phyloP scores from a whole-genome alignment of 2,329 filamentous ascomycete species.

The Neopestalotiopsis rosae region DNA sequence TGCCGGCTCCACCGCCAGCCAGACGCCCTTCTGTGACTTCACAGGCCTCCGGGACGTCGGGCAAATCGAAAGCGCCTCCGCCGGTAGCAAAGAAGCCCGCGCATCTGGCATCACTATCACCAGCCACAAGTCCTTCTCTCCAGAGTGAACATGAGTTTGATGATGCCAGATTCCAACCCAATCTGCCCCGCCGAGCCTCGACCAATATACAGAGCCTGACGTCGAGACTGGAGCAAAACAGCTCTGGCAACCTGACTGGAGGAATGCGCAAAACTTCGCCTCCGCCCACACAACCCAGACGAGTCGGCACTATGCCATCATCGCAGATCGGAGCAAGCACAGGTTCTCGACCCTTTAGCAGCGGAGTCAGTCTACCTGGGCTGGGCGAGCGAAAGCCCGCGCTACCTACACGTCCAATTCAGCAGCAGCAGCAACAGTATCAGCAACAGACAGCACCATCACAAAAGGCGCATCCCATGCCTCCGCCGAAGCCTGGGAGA shows the following conservation, averaged over 20 bases:
- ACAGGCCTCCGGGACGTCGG: slow-evolving; percentile 25
- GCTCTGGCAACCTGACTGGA: slow-evolving; percentile 30
- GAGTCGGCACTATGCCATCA: slow-evolving; percentile 10
- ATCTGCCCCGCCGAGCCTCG: slow-evolving; percentile 31
- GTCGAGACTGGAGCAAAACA: slow-evolving; percentile 33
- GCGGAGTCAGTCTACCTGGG: slow-evolving; percentile 33
- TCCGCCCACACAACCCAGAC: slow-evolving; percentile 18
- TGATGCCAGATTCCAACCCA: slow-evolving; percentile 30
- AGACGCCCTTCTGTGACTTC: slow-evolving; percentile 29
- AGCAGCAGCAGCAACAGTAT: slow-evolving; percentile 19
- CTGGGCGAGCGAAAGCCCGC: slow-evolving; percentile 35
- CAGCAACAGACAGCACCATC: not conserved
- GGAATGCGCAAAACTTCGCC: slow-evolving; percentile 32
- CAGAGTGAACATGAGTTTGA: slow-evolving; percentile 24
- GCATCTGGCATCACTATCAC: slow-evolving; percentile 49
- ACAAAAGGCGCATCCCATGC: slow-evolving; percentile 17
- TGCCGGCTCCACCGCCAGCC: slow-evolving; percentile 21
- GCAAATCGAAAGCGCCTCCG: slow-evolving; percentile 40
- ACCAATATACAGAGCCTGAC: slow-evolving; percentile 35
- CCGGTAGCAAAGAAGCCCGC: slow-evolving; percentile 68
- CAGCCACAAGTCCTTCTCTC: slow-evolving; percentile 31
- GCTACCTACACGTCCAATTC: slow-evolving; percentile 31
- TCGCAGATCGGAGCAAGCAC: not conserved
- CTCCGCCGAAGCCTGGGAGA: slow-evolving; percentile 32
- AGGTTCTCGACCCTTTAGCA: slow-evolving; percentile 18